These are phyloP conservation scores for Gautieria morchelliformis DNA, from an alignment of 768 basidiomycete species.

Conservation along the genomic window DNA sequence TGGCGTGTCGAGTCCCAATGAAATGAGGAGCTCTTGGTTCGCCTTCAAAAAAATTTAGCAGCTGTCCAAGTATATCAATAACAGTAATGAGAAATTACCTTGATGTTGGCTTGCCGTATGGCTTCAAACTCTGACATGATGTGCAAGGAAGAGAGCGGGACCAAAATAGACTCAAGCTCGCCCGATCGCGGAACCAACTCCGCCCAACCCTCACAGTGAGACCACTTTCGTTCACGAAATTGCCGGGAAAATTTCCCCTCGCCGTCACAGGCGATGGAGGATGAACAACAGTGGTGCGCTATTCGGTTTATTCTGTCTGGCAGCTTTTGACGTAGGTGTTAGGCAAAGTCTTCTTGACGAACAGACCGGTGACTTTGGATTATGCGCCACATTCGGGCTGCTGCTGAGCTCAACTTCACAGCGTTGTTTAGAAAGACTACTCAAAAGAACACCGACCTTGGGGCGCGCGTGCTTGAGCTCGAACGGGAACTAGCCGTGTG, in stretches of 20 bases:
- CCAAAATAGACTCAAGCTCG: background rate
- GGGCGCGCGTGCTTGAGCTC: constrained; percentile 54
- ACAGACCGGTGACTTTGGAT: background rate
- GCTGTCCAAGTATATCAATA: background rate
- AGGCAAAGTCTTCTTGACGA: background rate
- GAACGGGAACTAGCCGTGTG: constrained; percentile 61
- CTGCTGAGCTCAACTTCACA: background rate
- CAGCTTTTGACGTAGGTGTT: background rate
- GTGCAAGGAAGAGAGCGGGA: background rate
- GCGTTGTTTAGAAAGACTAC: constrained; percentile 30
- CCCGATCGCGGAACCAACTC: background rate
- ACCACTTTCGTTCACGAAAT: background rate
- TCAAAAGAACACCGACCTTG: constrained; percentile 53
- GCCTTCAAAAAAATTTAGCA: constrained; percentile 15
- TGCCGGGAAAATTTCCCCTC: background rate
- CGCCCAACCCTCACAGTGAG: background rate
- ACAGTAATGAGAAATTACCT: background rate
- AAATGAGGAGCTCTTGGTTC: constrained; percentile 35
- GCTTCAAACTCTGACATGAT: constrained; percentile 2
- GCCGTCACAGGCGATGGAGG: background rate
- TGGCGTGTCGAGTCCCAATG: constrained; percentile 38
- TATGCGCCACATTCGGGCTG: background rate
- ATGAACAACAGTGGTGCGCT: background rate
- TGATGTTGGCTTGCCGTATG: background rate
- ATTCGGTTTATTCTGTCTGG: background rate